Conservation (phyloP, 2,329 filamentous ascomycete species). For the Aspergillus sp. region DNA sequence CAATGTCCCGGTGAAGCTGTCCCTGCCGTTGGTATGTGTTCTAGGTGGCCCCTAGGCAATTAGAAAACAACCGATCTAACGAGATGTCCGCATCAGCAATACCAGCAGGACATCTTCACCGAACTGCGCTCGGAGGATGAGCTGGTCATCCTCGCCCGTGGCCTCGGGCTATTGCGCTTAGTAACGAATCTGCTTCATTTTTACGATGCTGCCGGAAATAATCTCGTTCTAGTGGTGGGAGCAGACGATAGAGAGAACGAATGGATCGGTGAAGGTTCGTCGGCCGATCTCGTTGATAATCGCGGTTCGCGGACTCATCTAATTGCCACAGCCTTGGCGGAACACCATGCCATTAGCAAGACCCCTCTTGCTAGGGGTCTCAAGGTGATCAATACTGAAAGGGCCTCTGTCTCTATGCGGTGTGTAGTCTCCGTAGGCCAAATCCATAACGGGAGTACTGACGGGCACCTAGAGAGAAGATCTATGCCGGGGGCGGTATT, state of each 20-base stretch:
- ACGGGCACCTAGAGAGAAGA: conserved; percentile 66
- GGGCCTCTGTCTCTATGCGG: conserved; percentile 76
- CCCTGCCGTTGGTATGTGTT: conserved; percentile 56
- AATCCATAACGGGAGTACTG: conserved; percentile 10
- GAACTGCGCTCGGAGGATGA: conserved; percentile 89
- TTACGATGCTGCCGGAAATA: conserved; percentile 94
- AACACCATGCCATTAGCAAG: conserved; percentile 89
- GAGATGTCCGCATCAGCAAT: conserved; percentile 55
- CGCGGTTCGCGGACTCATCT: not conserved
- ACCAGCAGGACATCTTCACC: conserved; percentile 93
- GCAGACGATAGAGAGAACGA: conserved; percentile 91
- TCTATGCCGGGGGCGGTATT: conserved; percentile 85
- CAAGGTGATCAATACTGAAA: conserved; percentile 90
- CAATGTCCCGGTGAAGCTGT: conserved; percentile 59
- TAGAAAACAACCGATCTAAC: not conserved
- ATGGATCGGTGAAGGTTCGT: conserved; percentile 80
- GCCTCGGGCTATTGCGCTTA: conserved; percentile 86
- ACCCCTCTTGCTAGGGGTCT: conserved; percentile 79
- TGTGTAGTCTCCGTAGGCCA: conserved; percentile 22
- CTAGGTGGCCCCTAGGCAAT: not conserved
- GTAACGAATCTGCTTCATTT: conserved; percentile 96
- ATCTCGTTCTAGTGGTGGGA: conserved; percentile 82
- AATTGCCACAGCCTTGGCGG: conserved; percentile 67
- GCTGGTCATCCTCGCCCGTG: conserved; percentile 85
- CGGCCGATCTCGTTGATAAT: not conserved